Percentiles rank a stretch among this genome's conserved stretches.
Conservation (phyloP, 495 filamentous ascomycete genomes). For the Hyaloscypha bicolor region DNA sequence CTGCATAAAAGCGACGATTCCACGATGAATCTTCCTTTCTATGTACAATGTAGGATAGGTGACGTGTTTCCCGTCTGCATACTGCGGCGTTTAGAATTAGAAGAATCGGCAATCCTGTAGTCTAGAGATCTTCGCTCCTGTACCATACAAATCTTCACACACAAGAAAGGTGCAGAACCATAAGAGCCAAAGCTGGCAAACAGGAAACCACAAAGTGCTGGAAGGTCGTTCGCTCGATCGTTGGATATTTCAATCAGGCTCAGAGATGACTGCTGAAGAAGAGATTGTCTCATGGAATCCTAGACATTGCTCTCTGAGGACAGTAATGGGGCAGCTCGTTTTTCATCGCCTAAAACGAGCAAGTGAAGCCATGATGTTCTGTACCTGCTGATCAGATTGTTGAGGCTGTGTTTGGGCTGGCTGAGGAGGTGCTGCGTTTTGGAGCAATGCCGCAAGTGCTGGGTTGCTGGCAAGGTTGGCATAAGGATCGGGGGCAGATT, state of each 20-base stretch:
- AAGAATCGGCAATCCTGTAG: background rate
- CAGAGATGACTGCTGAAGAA: background rate
- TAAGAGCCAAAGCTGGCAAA: background rate
- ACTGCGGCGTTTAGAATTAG: slow-evolving; percentile 22
- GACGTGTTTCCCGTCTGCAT: slow-evolving; percentile 4
- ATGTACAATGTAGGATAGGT: slow-evolving; percentile 27
- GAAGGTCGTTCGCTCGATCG: background rate
- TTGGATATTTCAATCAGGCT: background rate
- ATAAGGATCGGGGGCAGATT: slow-evolving; percentile 22
- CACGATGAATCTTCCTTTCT: background rate
- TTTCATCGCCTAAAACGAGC: slow-evolving; percentile 47
- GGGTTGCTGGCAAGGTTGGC: slow-evolving; percentile 17
- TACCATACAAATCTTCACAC: slow-evolving; percentile 6
- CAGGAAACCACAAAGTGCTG: background rate
- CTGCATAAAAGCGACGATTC: background rate
- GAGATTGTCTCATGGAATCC: too few relatives aligned
- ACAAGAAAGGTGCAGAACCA: background rate
- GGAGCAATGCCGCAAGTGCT: slow-evolving; percentile 22
- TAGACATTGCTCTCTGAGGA: too few relatives aligned
- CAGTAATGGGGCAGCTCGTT: too few relatives aligned
- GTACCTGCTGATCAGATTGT: slow-evolving; percentile 43
- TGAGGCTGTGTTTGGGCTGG: slow-evolving; percentile 27
- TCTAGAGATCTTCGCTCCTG: slow-evolving; percentile 2
- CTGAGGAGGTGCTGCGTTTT: slow-evolving; percentile 30
- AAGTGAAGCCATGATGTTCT: slow-evolving; percentile 52